phyloP scores from a whole-genome alignment of 495 filamentous ascomycete species.

The Penicillium canariense region DNA sequence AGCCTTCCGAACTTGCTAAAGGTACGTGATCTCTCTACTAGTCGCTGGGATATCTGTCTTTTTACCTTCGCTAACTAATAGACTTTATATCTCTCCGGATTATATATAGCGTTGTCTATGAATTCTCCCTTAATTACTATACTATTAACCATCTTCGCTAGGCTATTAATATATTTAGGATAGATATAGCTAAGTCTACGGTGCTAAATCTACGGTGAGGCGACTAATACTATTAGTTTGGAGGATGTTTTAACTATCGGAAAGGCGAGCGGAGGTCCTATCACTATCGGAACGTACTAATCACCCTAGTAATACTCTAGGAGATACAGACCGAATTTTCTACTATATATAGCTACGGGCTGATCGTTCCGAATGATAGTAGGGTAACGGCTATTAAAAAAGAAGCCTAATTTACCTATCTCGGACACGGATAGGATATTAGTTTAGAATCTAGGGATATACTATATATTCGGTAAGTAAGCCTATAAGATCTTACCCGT shows the following conservation, averaged over 20 bases:
- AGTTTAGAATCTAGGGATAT: not conserved
- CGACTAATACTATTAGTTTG: not conserved
- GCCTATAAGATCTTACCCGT: not conserved
- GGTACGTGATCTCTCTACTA: not conserved
- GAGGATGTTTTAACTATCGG: not conserved
- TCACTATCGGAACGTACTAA: no score
- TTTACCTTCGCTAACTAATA: not conserved
- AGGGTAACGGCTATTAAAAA: not conserved
- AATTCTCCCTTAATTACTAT: not conserved
- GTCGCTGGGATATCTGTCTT: conserved; percentile 1
- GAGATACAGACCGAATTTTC: not conserved
- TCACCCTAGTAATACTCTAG: not conserved
- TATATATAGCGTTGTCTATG: not conserved
- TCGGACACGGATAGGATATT: not conserved
- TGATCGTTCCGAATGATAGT: no score
- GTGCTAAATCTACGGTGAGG: not conserved
- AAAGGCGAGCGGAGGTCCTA: no score
- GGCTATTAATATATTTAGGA: not conserved
- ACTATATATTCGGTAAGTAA: not conserved
- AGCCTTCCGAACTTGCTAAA: conserved; percentile 3
- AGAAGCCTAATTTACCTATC: not conserved
- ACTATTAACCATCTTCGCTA: not conserved
- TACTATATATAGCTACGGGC: not conserved
- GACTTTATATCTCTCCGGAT: not conserved
- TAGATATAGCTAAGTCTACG: not conserved